Base-by-base conservation (phyloP, 495 filamentous ascomycete species). In the Parathielavia hyrcaniae region DNA sequence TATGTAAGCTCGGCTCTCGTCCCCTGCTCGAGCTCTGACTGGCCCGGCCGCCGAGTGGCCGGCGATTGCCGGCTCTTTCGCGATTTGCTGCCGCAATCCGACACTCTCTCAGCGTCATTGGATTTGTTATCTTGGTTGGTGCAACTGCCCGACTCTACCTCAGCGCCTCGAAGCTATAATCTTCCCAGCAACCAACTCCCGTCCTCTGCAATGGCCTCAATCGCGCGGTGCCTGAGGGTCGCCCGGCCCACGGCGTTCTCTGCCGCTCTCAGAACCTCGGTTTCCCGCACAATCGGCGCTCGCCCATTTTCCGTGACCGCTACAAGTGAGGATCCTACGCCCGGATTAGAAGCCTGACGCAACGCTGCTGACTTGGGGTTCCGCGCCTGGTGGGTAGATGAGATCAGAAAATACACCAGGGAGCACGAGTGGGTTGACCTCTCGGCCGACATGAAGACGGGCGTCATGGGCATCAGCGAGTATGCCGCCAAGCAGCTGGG, bases 391-490 rank as follows among this genome's bases (percentile, higher is more conserved):
- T 22, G 16, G 26, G 5, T 55, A 82, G 79, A 72, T 62, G 71
- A 73, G 62, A 77, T 85, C 64, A 92, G 93, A 79, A 90, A 86
- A 68, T 98, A 95, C 80, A 97, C 95, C 64, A 84, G 89, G 71
- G 95, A 96, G 65, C 93, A 98, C 78, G 93, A 98, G 78, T 98
- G 95, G 95, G 83, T 98, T 65, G 88, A 96, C 73, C 76, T 96
- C 35, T 82, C 82, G 50, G 82, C 80, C 32, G 84, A 93, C 73
- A 82, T 83, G 61, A 89, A 84, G 65, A 80, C 77, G 11, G 86
- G 79, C 67, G 78, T 74, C 54, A 77, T 97, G 69, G 93, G 93
- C 53, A 95, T 98, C 71, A 91, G 90, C 57, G 76, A 82, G 58
- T 96, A 96, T 77, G 93, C 93, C 34, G 89, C 95, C 62, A 77